These are phyloP conservation scores for Millerozyma miso DNA, from an alignment of 805 yeast genomes.

Conservation along the genomic window DNA sequence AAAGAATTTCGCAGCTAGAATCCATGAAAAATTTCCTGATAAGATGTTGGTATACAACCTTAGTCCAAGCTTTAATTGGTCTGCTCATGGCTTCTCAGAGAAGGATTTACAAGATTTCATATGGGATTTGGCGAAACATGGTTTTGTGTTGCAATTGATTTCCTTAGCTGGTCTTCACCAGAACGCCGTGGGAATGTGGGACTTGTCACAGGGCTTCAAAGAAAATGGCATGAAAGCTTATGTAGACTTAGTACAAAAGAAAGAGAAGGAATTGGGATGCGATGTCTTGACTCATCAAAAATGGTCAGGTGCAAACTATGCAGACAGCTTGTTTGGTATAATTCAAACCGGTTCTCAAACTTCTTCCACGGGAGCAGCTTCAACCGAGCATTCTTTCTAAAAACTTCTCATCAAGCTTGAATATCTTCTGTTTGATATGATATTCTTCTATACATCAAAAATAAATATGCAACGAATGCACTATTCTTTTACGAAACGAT, in stretches of 20 bases:
- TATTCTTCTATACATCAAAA: too few species aligned
- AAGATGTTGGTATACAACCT: conserved; percentile 58
- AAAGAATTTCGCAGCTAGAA: conserved; percentile 38
- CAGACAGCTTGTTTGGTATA: conserved; percentile 40
- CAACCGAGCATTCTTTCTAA: conserved; percentile 35
- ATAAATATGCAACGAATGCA: too few species aligned
- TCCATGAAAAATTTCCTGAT: conserved; percentile 46
- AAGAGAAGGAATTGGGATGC: conserved; percentile 42
- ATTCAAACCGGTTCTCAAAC: conserved; percentile 41
- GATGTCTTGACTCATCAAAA: conserved; percentile 58
- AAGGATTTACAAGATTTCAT: conserved; percentile 45
- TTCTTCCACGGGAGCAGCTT: conserved; percentile 38
- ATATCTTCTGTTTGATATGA: too few species aligned
- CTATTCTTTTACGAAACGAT: too few species aligned
- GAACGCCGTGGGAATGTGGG: conserved; percentile 49
- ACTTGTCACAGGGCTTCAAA: conserved; percentile 45
- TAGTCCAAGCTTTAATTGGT: conserved; percentile 61
- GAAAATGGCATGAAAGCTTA: conserved; percentile 57
- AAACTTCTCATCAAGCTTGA: not conserved
- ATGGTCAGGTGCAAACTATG: conserved; percentile 60
- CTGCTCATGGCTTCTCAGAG: conserved; percentile 49
- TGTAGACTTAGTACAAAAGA: conserved; percentile 47
- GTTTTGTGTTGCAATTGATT: conserved; percentile 56
- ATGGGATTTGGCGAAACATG: conserved; percentile 51
- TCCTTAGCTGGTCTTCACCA: conserved; percentile 59